phyloP scores from a whole-genome alignment of 495 filamentous ascomycete species.

The Trichoderma parareesei region DNA sequence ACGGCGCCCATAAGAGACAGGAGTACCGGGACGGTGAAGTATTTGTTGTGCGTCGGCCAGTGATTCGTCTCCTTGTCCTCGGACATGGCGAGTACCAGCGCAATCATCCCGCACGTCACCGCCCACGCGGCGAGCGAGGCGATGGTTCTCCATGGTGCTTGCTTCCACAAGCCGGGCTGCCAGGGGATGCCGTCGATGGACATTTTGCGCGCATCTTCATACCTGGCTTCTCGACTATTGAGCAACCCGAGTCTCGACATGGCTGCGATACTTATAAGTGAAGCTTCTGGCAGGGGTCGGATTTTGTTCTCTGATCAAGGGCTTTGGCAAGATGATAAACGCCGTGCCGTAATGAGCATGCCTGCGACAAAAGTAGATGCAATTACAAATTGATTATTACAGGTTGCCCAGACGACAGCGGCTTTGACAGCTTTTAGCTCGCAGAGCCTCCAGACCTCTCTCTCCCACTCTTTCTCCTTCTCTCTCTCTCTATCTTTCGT shows the following conservation, averaged over 20 bases:
- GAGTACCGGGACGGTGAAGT: background rate
- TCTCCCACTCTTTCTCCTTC: too few relatives aligned
- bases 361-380: too few relatives aligned
- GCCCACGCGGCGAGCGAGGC: background rate
- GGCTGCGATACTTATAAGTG: background rate
- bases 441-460: too few relatives aligned
- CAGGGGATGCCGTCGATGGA: background rate
- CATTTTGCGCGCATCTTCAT: background rate
- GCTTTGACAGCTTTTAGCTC: too few relatives aligned
- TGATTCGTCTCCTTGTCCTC: background rate
- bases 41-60: background rate
- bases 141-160: background rate
- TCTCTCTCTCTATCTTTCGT: too few relatives aligned
- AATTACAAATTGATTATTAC: too few relatives aligned
- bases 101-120: constrained; percentile 2
- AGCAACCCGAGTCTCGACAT: too few relatives aligned
- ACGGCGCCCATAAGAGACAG: background rate
- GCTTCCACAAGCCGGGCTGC: background rate
- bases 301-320: background rate
- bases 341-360: too few relatives aligned
- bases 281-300: background rate
- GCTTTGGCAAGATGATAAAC: too few relatives aligned
- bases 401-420: too few relatives aligned
- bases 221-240: too few relatives aligned
- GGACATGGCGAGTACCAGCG: background rate